phyloP scores from a whole-genome alignment of 129 eudicot species.

The Artemisia annua region DNA sequence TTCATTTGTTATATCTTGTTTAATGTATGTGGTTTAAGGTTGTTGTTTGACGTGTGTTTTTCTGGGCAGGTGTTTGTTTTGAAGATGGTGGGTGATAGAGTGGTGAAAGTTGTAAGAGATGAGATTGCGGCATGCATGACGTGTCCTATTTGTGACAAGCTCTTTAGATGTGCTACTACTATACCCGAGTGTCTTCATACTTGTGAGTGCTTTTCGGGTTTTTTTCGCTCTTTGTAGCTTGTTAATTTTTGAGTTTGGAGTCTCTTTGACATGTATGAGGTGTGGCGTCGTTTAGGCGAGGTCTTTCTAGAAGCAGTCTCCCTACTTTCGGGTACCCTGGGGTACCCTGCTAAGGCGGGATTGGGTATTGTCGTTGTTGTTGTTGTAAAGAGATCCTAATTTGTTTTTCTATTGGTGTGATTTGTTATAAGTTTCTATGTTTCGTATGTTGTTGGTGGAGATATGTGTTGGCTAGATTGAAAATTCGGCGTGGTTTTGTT shows the following conservation, averaged over 20 bases:
- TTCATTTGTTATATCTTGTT: neutral
- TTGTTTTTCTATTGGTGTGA: slow-evolving; percentile 27
- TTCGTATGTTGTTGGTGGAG: slow-evolving; percentile 9
- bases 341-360: neutral
- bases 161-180: slow-evolving; percentile 81
- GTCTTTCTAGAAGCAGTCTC: neutral
- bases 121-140: slow-evolving; percentile 91
- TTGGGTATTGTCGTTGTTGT: neutral
- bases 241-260: neutral
- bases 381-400: neutral
- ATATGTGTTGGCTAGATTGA: slow-evolving; percentile 8
- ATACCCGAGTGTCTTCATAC: slow-evolving; percentile 93
- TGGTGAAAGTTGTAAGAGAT: slow-evolving; percentile 51
- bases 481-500: neutral
- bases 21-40: neutral
- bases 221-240: neutral
- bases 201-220: slow-evolving; percentile 45
- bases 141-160: slow-evolving; percentile 84
- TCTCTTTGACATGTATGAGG: neutral
- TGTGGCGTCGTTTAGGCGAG: too few relatives aligned
- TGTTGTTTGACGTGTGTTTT: slow-evolving; percentile 22
- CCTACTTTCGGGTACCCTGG: neutral
- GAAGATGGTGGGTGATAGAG: slow-evolving; percentile 72
- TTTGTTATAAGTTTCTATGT: neutral
- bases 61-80: slow-evolving; percentile 28